Base-by-base conservation (phyloP, 176 grass and related monocot species). In the Stipa capillata region DNA sequence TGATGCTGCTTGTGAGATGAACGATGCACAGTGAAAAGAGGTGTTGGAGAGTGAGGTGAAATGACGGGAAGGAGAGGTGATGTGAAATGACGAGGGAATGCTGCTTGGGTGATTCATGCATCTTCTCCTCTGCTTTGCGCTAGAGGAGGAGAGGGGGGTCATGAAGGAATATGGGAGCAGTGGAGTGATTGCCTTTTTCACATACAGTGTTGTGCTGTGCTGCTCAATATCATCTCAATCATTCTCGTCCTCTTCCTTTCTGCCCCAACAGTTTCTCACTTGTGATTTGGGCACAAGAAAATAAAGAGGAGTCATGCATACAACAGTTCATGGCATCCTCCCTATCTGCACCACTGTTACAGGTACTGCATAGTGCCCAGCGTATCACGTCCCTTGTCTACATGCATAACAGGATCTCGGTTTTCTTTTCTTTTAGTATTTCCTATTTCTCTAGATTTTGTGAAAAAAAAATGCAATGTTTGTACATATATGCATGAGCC, bases 141-240 rank as follows among this genome's bases (percentile, higher is more conserved):
- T 34, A 34, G 39, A 11, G 7, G 28, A 14, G 6, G 33, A 2
- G 24, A 0, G 0, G 7, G n/a, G 50, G 33, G 72, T 49, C 43
- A 32, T 4, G 51, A 53, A 23, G 12, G 65, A 79, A 67, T 81
- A 58, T 71, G 12, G 53, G 51, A 81, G 79, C 79, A 81, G 79
- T 71, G 7, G 0, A 59, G 18, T 81, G 52, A 81, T 71, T 71
- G 79, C 33, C 2, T 52, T 29, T 28, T 32, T 28, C 67, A 49
- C 13, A 15, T 17, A 34, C 58, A 50, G 34, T 62, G 31, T n/a
- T n/a, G n/a, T n/a, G n/a, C n/a, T 15, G 17, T 67, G 63, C 11
- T 4, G 37, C 64, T 67, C 44, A 72, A 47, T 27, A 12, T 70
- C 42, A 20, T 8, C 10, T 45, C 40, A 65, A 40, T 66, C n/a